These are phyloP conservation scores for Colletotrichum salicis DNA, from an alignment of 2,329 filamentous ascomycete genomes.

Conservation along the genomic window DNA sequence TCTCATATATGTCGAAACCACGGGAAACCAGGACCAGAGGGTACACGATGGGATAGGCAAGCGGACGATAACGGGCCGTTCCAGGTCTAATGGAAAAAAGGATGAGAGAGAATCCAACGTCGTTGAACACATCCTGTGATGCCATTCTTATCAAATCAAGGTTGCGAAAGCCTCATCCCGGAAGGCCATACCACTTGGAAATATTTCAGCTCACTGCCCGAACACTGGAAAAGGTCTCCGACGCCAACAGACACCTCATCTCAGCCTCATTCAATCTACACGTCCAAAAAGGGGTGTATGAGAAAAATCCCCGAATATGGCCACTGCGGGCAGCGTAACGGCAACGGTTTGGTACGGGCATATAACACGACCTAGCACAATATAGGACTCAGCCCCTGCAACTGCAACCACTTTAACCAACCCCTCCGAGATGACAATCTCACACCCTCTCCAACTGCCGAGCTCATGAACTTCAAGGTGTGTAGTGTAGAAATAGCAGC, in stretches of 20 bases:
- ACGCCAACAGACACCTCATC: neutral
- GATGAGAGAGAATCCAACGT: neutral
- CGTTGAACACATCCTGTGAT: neutral
- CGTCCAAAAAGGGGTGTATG: neutral
- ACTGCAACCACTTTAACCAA: neutral
- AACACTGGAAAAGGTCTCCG: too few relatives aligned
- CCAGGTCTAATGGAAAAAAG: neutral
- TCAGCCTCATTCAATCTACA: too few relatives aligned
- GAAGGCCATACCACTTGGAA: neutral
- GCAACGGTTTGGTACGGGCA: neutral
- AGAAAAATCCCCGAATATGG: neutral
- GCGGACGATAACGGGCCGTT: neutral
- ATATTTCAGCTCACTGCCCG: too few relatives aligned
- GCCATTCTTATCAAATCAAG: neutral
- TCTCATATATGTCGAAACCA: too few relatives aligned
- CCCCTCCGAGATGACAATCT: neutral
- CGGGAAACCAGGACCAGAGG: too few relatives aligned
- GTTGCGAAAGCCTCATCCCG: neutral
- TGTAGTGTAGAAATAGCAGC: too few relatives aligned
- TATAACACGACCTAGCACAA: neutral
- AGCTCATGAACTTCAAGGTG: neutral
- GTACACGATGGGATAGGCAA: too few relatives aligned
- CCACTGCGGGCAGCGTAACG: neutral
- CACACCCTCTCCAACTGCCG: neutral
- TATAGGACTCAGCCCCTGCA: neutral